Evolutionary conservation across 2,329 filamentous ascomycete species (phyloP), one percentile per base, ranked within the genome.

Genomic region (Claviceps digitariae): DNA sequence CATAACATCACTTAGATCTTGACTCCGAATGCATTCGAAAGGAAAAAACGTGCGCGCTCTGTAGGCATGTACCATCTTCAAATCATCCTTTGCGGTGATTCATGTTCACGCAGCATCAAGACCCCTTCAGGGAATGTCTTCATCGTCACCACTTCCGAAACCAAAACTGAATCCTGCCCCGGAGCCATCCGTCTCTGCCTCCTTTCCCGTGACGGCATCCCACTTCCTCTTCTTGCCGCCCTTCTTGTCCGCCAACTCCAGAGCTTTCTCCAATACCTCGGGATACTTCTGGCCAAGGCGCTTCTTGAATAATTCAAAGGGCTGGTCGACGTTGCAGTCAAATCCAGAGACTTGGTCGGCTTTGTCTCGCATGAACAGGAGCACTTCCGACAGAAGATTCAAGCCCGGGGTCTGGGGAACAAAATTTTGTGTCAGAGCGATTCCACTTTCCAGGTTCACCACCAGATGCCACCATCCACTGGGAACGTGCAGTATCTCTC

Each of bases 401-500:
- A 71, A 58, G 45, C 60, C 67, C 4, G 66, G 65, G 4, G 81
- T 82, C 56, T 73, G 72, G 41, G 93, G 90, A 13, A 97, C 87
- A 64, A 97, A 96, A 65, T 97, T 97, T 66, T 97, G 91, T 8
- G 91, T 97, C 58, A 97, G 77, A 4, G 91, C 93, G 57, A 97
- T 86, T 45, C 87, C 86, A 13, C 81, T 77, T 60, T 90, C 86
- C 1, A 95, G 72, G 63, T 97, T 97, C 47, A 97, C 83, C 10
- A 97, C 93, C 34, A 97, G 73, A 73, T 97, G 91, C 83, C 93
- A 97, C 91, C 91, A 97, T 6, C 91, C 90, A 51, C 85, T 90
- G 0, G 93, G 91, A 6, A 97, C 91, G 64, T 96, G 88, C 50
- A 97, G 70, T 17, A 97, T 84, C 67, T 97, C 93, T 2, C 91